Evolutionary conservation across 2,329 filamentous ascomycete species (phyloP), one percentile per base, ranked within the genome.

Genomic region (Sclerotinia minor): DNA sequence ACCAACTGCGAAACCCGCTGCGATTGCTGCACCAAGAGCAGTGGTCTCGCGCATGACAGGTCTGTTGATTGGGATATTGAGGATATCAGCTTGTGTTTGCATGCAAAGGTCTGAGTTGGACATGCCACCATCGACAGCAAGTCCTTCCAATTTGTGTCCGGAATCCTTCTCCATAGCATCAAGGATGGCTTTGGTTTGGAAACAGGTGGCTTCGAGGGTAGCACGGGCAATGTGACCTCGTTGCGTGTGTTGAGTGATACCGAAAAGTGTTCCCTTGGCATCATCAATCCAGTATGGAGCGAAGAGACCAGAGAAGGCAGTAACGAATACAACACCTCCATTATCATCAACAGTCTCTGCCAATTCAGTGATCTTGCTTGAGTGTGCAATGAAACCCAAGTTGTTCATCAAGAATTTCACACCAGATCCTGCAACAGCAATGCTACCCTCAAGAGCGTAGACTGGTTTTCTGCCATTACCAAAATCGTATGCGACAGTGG

Each of bases 251-350:
- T 94, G 90, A 0, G 92, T 95, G 71, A 96, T 89, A 59, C 92
- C 92, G 74, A 94, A 74, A 11, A 95, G 87, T 6, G 93, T 96
- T 69, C 93, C 93, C 78, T 93, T 90, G 26, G 92, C 92, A 79
- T 96, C 92, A 76, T 96, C 92, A 70, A 96, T 94, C 93, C 93
- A 97, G 79, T 97, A 96, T 0, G 93, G 93, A 0, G 93, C 93
- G 77, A 96, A 96, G 3, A 97, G 84, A 65, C 93, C 93, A 78
- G 90, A 93, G 77, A 97, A 97, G 1, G 93, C 93, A 3, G 93
- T 96, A 69, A 97, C 93, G 74, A 97, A 89, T 24, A 94, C 87
- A 66, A 93, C 89, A 9, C 93, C 93, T 67, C 92, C 93, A 70
- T 90, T 96, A 78, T 96, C 90, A 2, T 80, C 73, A 9, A 87